These are phyloP conservation scores for Trichoderma citrinoviride DNA, from an alignment of 2,329 filamentous ascomycete genomes.

Conservation along the genomic window DNA sequence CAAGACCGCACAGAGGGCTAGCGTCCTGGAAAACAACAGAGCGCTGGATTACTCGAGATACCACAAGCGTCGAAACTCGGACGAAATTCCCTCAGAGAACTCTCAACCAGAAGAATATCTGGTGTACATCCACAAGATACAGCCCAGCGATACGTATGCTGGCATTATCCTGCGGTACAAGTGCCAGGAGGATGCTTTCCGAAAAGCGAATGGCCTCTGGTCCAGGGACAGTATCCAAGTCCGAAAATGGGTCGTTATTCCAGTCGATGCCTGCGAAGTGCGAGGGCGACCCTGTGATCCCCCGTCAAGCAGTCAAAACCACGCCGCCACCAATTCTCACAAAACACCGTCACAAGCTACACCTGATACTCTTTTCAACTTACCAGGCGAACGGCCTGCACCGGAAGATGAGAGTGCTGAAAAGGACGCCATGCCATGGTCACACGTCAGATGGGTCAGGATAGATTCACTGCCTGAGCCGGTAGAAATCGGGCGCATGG, in stretches of 20 bases:
- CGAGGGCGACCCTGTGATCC: conserved; percentile 69
- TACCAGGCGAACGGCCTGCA: neutral
- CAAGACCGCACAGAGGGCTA: conserved; percentile 56
- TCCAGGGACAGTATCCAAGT: conserved; percentile 87
- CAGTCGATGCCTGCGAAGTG: conserved; percentile 83
- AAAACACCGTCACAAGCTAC: conserved; percentile 18
- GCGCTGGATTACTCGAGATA: conserved; percentile 54
- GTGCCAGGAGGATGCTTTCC: conserved; percentile 77
- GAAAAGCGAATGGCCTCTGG: conserved; percentile 91
- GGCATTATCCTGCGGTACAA: conserved; percentile 88
- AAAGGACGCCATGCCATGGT: conserved; percentile 69
- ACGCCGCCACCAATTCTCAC: conserved; percentile 50
- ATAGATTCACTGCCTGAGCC: conserved; percentile 67
- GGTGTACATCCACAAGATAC: conserved; percentile 86
- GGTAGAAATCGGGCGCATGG: conserved; percentile 82
- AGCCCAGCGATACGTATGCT: conserved; percentile 80
- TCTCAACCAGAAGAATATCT: conserved; percentile 70
- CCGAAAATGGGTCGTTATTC: conserved; percentile 75
- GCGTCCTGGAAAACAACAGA: conserved; percentile 59
- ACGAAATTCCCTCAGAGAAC: conserved; percentile 53
- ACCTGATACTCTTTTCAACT: conserved; percentile 13
- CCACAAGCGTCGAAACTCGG: conserved; percentile 67
- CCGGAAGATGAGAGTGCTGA: conserved; percentile 27
- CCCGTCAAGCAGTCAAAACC: conserved; percentile 40
- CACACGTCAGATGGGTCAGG: conserved; percentile 84